phyloP scores from a whole-genome alignment of 2,329 filamentous ascomycete genomes.

The Westerdykella ornata region DNA sequence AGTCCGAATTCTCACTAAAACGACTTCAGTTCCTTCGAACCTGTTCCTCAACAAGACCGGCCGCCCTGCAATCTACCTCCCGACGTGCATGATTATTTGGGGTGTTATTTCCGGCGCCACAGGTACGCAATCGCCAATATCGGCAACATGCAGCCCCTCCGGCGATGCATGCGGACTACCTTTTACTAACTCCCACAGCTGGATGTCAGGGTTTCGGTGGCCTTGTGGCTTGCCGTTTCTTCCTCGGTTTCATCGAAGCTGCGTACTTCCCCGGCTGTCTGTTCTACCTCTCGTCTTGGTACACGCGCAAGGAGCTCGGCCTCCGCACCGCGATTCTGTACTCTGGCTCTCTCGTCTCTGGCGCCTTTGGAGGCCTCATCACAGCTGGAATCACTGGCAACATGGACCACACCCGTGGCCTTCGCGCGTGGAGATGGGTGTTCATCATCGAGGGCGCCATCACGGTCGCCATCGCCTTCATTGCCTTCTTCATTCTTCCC shows the following conservation, averaged over 20 bases:
- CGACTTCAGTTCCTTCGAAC: slow-evolving; percentile 39
- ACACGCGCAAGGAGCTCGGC: slow-evolving; percentile 61
- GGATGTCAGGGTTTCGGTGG: slow-evolving; percentile 42
- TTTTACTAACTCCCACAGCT: slow-evolving; percentile 15
- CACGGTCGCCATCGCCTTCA: slow-evolving; percentile 55
- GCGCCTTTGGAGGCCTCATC: slow-evolving; percentile 62
- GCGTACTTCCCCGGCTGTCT: slow-evolving; percentile 53
- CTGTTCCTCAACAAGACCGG: slow-evolving; percentile 41
- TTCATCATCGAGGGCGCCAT: slow-evolving; percentile 65
- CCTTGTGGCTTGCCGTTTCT: slow-evolving; percentile 46
- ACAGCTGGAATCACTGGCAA: slow-evolving; percentile 58
- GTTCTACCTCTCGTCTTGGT: slow-evolving; percentile 61
- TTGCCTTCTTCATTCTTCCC: slow-evolving; percentile 55
- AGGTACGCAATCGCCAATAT: not conserved
- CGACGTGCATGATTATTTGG: slow-evolving; percentile 39
- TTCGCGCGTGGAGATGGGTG: slow-evolving; percentile 59
- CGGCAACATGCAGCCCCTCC: too few species aligned
- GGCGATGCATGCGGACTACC: too few species aligned
- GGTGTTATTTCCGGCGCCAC: slow-evolving; percentile 35
- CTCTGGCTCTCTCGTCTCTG: slow-evolving; percentile 61
- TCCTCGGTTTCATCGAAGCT: slow-evolving; percentile 49
- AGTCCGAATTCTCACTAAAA: slow-evolving; percentile 1
- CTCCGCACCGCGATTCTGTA: slow-evolving; percentile 61
- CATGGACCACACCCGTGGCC: slow-evolving; percentile 53
- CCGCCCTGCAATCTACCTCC: slow-evolving; percentile 37